Percentiles rank a stretch among this genome's conserved stretches.
These are phyloP conservation scores for Calamus simplicifolius DNA, from an alignment of 176 grass and related monocot genomes.

Conservation along the genomic window DNA sequence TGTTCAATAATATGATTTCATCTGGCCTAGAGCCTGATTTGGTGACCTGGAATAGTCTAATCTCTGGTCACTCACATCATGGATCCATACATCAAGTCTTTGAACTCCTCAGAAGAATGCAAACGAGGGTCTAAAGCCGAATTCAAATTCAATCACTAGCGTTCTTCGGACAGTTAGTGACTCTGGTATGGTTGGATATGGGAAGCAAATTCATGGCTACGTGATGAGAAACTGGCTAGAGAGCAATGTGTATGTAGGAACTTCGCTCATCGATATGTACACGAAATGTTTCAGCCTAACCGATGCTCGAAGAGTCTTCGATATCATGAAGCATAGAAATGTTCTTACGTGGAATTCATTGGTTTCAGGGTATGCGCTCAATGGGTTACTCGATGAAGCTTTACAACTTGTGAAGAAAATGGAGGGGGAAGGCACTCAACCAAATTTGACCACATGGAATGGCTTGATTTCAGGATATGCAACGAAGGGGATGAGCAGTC, in stretches of 20 bases:
- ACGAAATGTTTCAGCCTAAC: slow-evolving; percentile 50
- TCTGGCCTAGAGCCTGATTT: slow-evolving; percentile 39
- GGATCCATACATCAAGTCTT: slow-evolving; percentile 39
- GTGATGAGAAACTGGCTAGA: slow-evolving; percentile 37
- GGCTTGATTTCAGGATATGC: slow-evolving; percentile 67
- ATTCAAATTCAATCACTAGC: slow-evolving; percentile 46
- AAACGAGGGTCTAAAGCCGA: slow-evolving; percentile 29
- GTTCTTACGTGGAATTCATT: slow-evolving; percentile 74
- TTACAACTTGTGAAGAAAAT: slow-evolving; percentile 51
- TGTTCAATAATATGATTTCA: slow-evolving; percentile 38
- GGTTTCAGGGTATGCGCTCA: slow-evolving; percentile 45
- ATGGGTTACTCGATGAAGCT: slow-evolving; percentile 31
- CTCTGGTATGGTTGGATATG: slow-evolving; percentile 29
- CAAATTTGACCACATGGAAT: slow-evolving; percentile 82
- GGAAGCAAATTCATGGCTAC: slow-evolving; percentile 54
- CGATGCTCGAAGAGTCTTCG: slow-evolving; percentile 46
- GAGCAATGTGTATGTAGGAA: slow-evolving; percentile 49
- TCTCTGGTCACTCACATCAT: slow-evolving; percentile 57
- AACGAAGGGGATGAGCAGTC: slow-evolving; percentile 40
- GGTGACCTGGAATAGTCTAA: slow-evolving; percentile 64
- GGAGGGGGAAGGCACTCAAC: slow-evolving; percentile 46
- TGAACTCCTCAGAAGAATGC: slow-evolving; percentile 28
- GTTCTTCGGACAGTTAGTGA: slow-evolving; percentile 54
- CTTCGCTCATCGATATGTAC: slow-evolving; percentile 68
- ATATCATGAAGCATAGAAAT: slow-evolving; percentile 47